Conservation (phyloP, 495 filamentous ascomycete genomes). For the Neurospora discreta region DNA sequence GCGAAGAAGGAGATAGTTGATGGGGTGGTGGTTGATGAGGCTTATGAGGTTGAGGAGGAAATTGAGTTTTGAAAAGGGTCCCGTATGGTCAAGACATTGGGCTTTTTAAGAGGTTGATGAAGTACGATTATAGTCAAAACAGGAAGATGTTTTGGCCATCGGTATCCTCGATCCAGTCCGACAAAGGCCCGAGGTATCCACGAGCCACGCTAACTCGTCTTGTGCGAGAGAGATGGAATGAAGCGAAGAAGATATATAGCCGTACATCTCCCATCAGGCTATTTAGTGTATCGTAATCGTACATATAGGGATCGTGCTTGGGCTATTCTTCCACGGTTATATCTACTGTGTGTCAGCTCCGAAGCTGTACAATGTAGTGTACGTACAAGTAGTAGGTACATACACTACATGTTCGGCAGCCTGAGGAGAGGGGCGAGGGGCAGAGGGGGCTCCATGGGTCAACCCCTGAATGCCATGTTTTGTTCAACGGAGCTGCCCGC, state of each 20-base stretch:
- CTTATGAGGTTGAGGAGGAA: slow-evolving; percentile 42
- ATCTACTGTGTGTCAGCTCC: neutral
- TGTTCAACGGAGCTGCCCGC: neutral
- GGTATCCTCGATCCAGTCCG: neutral
- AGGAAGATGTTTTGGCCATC: neutral
- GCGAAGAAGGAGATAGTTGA: slow-evolving; percentile 44
- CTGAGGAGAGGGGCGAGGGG: neutral
- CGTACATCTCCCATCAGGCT: neutral
- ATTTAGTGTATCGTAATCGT: too few species aligned
- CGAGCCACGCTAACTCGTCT: neutral
- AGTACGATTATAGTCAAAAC: neutral
- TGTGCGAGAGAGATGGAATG: neutral
- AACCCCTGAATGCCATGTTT: neutral
- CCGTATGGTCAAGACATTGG: neutral
- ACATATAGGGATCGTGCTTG: neutral
- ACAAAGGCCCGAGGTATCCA: neutral
- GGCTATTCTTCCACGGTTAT: neutral
- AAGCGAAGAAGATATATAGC: neutral
- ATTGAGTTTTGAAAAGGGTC: slow-evolving; percentile 23
- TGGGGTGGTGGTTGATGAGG: slow-evolving; percentile 28
- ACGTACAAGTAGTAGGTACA: neutral
- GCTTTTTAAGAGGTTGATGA: neutral
- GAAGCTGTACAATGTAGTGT: neutral
- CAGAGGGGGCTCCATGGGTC: neutral
- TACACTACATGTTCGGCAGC: neutral